Evolutionary conservation across 1,284 basidiomycete species (phyloP).

Genomic region (Ustilago trichophora): DNA sequence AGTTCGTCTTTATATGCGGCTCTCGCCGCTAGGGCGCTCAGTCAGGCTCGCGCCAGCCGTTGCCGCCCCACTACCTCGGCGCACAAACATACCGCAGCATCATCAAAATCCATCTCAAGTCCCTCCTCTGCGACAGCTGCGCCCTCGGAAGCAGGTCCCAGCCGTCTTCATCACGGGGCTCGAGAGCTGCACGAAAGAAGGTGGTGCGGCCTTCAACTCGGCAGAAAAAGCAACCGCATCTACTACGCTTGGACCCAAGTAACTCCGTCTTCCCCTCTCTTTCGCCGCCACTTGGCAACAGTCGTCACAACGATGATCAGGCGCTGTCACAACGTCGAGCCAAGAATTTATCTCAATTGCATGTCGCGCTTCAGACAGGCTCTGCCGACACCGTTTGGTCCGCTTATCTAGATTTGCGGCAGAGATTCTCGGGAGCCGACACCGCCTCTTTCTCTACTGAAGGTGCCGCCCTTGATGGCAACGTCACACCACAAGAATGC

Average conservation of each 20-base stretch:
- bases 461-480: background rate
- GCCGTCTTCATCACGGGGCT: background rate
- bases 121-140: background rate
- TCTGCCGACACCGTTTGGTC: constrained; percentile 26
- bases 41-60: background rate
- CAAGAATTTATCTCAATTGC: constrained; percentile 15
- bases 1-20: background rate
- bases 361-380: constrained; percentile 18
- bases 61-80: background rate
- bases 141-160: background rate
- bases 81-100: background rate
- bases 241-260: constrained; percentile 19
- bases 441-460: background rate
- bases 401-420: constrained; percentile 11
- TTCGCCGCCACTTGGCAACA: background rate
- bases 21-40: background rate
- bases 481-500: constrained; percentile 11
- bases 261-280: constrained; percentile 15
- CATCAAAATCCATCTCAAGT: background rate
- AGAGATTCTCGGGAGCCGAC: background rate
- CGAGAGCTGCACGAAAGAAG: background rate
- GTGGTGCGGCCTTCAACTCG: background rate
- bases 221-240: constrained; percentile 1
- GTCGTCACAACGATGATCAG: background rate
- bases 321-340: constrained; percentile 3